Conservation (phyloP, 305 asterid species). For the Ilex paraguariensis region DNA sequence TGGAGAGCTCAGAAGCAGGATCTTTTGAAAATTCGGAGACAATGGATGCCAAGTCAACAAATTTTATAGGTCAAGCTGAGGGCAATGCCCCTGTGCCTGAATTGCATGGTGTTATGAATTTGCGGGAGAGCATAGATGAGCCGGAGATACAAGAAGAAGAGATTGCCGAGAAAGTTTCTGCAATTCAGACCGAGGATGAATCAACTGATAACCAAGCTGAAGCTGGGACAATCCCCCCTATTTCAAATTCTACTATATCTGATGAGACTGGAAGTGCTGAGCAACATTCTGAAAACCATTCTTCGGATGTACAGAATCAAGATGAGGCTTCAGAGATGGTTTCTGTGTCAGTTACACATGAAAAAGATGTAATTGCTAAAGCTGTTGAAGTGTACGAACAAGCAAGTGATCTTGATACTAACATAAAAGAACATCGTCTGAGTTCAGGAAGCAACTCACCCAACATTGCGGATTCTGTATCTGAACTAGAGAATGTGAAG, state of each 20-base stretch:
- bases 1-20: conserved; percentile 30
- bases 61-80: conserved; percentile 28
- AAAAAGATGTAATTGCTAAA: conserved; percentile 26
- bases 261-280: conserved; percentile 15
- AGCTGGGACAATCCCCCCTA: conserved; percentile 30
- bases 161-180: conserved; percentile 27
- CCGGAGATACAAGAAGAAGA: conserved; percentile 31
- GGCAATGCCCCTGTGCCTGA: conserved; percentile 21
- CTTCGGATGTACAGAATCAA: too few relatives aligned
- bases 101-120: conserved; percentile 25
- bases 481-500: conserved; percentile 68
- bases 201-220: conserved; percentile 25
- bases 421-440: conserved; percentile 26
- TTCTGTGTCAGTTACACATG: conserved; percentile 27
- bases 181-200: conserved; percentile 33
- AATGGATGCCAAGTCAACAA: conserved; percentile 32
- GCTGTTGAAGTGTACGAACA: conserved; percentile 31
- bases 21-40: conserved; percentile 31
- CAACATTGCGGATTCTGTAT: conserved; percentile 34
- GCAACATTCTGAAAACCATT: too few relatives aligned
- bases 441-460: conserved; percentile 38
- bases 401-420: conserved; percentile 28
- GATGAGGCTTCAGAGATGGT: conserved; percentile 25
- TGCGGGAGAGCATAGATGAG: conserved; percentile 31
- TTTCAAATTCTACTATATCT: conserved; percentile 34